Percentiles rank a stretch among this genome's conserved stretches.
phyloP scores from a whole-genome alignment of 805 yeast genomes.

The Kodamaea kaohsiungensis region DNA sequence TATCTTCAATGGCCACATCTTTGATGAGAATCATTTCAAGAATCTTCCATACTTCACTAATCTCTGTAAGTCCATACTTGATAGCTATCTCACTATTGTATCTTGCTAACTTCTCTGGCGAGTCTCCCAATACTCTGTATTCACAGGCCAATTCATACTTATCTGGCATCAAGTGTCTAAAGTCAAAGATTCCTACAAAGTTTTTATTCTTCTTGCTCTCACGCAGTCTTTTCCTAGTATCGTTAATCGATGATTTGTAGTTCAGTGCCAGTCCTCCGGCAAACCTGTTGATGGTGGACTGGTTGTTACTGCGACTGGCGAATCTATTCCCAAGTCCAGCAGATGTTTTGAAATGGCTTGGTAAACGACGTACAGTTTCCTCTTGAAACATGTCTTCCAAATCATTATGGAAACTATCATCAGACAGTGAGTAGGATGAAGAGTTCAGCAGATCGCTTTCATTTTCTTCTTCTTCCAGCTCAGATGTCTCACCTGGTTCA shows the following conservation, averaged over 20 bases:
- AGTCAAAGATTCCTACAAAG: constrained; percentile 64
- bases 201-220: constrained; percentile 46
- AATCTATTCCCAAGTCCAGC: constrained; percentile 40
- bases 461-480: constrained; percentile 23
- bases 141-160: constrained; percentile 68
- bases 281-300: constrained; percentile 29
- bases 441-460: constrained; percentile 22
- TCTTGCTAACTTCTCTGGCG: constrained; percentile 63
- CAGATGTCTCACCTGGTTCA: constrained; percentile 14
- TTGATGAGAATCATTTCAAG: constrained; percentile 49
- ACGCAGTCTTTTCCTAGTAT: constrained; percentile 16
- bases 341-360: constrained; percentile 48
- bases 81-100: constrained; percentile 74
- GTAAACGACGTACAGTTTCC: constrained; percentile 55
- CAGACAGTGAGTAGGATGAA: constrained; percentile 33
- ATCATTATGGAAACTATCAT: constrained; percentile 65
- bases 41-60: constrained; percentile 76
- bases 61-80: constrained; percentile 57
- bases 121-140: constrained; percentile 61
- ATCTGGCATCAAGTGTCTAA: constrained; percentile 71
- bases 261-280: constrained; percentile 43
- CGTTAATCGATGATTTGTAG: constrained; percentile 35
- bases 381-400: constrained; percentile 65
- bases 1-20: constrained; percentile 30
- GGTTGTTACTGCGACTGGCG: constrained; percentile 21